Base-by-base conservation (phyloP, 192 early-diverging fungal genomes). In the Gryganskiella cystojenkinii region DNA sequence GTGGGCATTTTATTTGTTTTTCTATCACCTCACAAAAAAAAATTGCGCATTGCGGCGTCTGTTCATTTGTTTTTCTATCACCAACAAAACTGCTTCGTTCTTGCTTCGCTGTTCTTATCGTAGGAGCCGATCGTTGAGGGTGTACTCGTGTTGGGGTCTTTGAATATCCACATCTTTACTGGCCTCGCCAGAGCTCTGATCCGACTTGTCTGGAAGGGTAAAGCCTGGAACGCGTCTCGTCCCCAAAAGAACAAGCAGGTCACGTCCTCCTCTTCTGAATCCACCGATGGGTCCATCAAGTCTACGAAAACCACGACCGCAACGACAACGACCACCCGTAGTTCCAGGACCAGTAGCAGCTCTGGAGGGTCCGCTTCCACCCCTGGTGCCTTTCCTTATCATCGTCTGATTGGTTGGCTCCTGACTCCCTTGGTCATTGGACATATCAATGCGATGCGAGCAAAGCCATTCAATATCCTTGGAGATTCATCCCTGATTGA, bases 61-160 rank as follows among this genome's bases (percentile, higher is more conserved):
- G 28, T 55, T 49, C 37, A 42, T 64, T 37, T 37, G 20, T 59
- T 45, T 5, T 54, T 45, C 25, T 1, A n/a, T n/a, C n/a, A n/a
- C n/a, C n/a, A n/a, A n/a, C n/a, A n/a, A n/a, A n/a, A n/a, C n/a
- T n/a, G n/a, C n/a, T n/a, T n/a, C n/a, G n/a, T n/a, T n/a, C n/a
- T n/a, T n/a, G n/a, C n/a, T n/a, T n/a, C n/a, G n/a, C 51, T 46
- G 19, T 9, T 10, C 50, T 44, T 61, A 27, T 49, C 28, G 20
- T 35, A 47, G 69, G 74, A 69, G 66, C 4, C 45, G 59, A 66
- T 65, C 25, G 13, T 83, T 13, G 82, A 83, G 27, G 67, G 73
- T 4, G 65, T 83, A 24, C 43, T 80, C n/a, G 82, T 83, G 10
- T 80, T 71, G 52, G 82, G 78, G 33, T 65, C 82, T 1, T 52